Base-by-base conservation (phyloP, 768 basidiomycete species). In the Psilocybe tampanensis region DNA sequence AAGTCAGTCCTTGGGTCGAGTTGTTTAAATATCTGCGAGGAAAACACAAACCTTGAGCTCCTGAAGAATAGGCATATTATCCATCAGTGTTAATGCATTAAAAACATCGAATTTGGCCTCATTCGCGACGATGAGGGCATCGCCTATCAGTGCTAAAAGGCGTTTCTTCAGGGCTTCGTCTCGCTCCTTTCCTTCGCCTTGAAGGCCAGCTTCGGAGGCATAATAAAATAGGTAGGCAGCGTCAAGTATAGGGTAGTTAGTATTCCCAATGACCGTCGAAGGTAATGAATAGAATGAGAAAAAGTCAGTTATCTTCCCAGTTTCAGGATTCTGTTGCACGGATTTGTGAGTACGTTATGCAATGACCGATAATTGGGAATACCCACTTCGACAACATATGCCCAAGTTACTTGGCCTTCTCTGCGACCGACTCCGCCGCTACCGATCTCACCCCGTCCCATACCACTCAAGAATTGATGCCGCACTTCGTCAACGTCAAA, bases 191-290 rank as follows among this genome's bases (percentile, higher is more conserved):
- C 50, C 58, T 52, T 82, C 80, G 18, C 81, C 77, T 50, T 80
- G 70, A 60, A 94, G 87, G 2, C 86, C 90, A 4, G 77, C 80
- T 49, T 90, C 88, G 7, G 90, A 89, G 18, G 94, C 97, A 67
- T 98, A 98, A 74, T 98, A 98, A 72, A 85, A 98, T 21, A 98
- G 79, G 73, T 98, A 99, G 11, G 94, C 96, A 0, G 95, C 96
- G 63, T 99, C 88, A 39, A 99, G 82, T 24, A 85, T 65, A 18
- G 81, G 78, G 67, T 94, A 74, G 61, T 87, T 90, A n/a, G 78
- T 59, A 62, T 85, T 86, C 51, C 85, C 82, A 68, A 98, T 93
- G 59, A 98, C 86, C 1, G 94, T 91, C 4, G 96, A 98, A 0
- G 97, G 96, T 21, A 99, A 85, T 13, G 92, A 92, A 72, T 97